Evolutionary conservation across 768 basidiomycete genomes (phyloP), one percentile per base, ranked within the genome.

Genomic region (Pleurotus citrinopileatus): DNA sequence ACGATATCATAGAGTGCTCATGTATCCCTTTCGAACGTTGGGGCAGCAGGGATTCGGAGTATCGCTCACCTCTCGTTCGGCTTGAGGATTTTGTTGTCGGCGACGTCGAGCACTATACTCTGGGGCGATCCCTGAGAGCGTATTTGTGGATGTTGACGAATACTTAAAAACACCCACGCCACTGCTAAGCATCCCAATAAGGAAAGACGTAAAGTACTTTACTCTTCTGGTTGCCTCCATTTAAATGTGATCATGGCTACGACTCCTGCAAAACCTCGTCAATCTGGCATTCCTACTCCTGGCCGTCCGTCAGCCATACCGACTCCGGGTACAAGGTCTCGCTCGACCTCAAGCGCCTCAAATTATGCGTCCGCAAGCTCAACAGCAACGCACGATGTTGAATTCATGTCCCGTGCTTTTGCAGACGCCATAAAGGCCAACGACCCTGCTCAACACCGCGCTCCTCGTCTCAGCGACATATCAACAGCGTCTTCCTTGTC

Each of bases 381-480:
- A n/a, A n/a, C n/a, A 12, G 58, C 69, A 28, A 60, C 67, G 25
- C 56, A 64, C 50, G 80, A 86, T 61, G 70, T 73, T 52, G 82
- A 87, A 44, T 83, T 77, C 58, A 81, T 86, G 63, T 78, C 82
- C 42, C 81, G 80, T 60, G 86, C 89, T n/a, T 86, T 92, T 59
- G 82, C 78, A 38, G 89, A 91, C 59, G 90, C 90, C 25, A 82
- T 92, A 65, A 87, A 79, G 64, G 81, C 88, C 51, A 90, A 92
- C 60, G 87, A 92, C 65, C 90, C 90, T 34, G 81, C 86, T 15
- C 79, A 81, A 38, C 89, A 91, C 66, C 81, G 85, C 48, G 60
- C 73, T 51, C 69, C 69, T 43, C 60, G 75, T 36, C 26, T 65
- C 57, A 74, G 68, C 59, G 75, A 67, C 59, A 42, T 63, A 51